A percentile compares a stretch with the other conserved stretches of the same genome.
Evolutionary conservation across 2,329 filamentous ascomycete genomes (phyloP).

Genomic region (Myotisia sp.): DNA sequence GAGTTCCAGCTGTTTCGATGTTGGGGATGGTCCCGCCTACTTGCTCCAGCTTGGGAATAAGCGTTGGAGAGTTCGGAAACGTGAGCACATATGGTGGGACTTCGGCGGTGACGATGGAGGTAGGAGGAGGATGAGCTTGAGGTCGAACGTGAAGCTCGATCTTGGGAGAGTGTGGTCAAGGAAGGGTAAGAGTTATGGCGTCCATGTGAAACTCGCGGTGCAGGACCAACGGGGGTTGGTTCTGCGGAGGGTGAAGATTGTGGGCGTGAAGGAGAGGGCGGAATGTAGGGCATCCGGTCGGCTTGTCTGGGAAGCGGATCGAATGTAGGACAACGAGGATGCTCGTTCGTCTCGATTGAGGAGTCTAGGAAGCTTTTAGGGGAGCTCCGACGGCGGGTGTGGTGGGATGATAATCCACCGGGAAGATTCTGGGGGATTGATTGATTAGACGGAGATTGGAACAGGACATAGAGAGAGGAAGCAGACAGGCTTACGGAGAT

Average conservation of each 20-base stretch:
- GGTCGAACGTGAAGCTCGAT: slow-evolving; percentile 45
- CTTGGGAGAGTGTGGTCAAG: slow-evolving; percentile 19
- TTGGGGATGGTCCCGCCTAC: neutral
- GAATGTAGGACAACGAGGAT: too few relatives aligned
- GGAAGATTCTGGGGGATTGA: neutral
- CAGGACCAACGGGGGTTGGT: slow-evolving; percentile 27
- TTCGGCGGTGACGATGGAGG: slow-evolving; percentile 46
- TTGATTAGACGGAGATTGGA: neutral
- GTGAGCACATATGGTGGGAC: slow-evolving; percentile 36
- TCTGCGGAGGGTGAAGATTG: slow-evolving; percentile 20
- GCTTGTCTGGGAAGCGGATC: too few relatives aligned
- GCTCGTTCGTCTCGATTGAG: too few relatives aligned
- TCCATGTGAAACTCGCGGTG: slow-evolving; percentile 7
- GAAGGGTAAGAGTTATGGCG: slow-evolving; percentile 12
- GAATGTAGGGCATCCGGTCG: slow-evolving; percentile 39
- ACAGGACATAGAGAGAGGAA: neutral
- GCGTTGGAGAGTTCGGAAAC: slow-evolving; percentile 18
- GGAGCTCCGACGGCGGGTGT: neutral
- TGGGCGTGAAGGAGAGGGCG: slow-evolving; percentile 42
- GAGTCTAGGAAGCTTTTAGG: too few relatives aligned
- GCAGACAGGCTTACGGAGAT: too few relatives aligned
- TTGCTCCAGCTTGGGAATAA: slow-evolving; percentile 12
- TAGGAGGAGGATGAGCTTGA: slow-evolving; percentile 49
- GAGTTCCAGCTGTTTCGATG: slow-evolving; percentile 50
- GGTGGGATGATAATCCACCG: neutral